phyloP scores from a whole-genome alignment of 305 asterid genomes.

The Rubia tinctorum region DNA sequence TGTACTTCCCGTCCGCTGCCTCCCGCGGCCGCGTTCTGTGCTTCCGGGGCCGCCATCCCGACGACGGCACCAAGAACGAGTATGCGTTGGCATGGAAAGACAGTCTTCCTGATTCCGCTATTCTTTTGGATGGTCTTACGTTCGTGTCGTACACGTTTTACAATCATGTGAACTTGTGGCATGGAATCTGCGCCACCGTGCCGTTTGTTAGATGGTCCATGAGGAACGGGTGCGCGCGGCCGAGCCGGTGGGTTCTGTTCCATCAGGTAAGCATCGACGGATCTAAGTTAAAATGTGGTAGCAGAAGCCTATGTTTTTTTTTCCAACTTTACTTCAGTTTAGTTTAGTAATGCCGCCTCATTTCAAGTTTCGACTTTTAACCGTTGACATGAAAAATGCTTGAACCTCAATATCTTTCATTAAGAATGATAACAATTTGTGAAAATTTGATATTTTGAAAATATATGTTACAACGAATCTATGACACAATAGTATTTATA shows the following conservation, averaged over 20 bases:
- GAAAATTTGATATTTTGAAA: no score
- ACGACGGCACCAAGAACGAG: constrained; percentile 50
- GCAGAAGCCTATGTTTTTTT: no score
- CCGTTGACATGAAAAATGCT: no score
- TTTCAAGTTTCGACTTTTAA: no score
- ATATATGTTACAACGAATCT: no score
- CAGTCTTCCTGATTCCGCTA: constrained; percentile 41
- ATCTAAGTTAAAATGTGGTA: no score
- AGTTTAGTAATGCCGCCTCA: no score
- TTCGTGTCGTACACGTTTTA: constrained; percentile 48
- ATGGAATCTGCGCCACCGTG: constrained; percentile 47
- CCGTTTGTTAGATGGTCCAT: constrained; percentile 57
- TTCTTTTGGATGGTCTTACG: constrained; percentile 42
- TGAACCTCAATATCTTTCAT: no score
- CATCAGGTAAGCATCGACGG: constrained; percentile 19
- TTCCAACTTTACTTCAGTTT: no score
- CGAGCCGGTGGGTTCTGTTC: constrained; percentile 47
- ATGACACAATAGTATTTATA: no score
- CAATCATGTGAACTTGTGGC: constrained; percentile 51
- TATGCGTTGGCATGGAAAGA: constrained; percentile 59
- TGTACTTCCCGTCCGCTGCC: constrained; percentile 44
- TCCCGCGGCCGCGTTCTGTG: constrained; percentile 46
- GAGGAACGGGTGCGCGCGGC: constrained; percentile 40
- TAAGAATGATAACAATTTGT: no score
- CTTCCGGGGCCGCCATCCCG: constrained; percentile 35